Base-by-base conservation (phyloP, 2,329 filamentous ascomycete species). In the Graphiopsis chlorocephala region DNA sequence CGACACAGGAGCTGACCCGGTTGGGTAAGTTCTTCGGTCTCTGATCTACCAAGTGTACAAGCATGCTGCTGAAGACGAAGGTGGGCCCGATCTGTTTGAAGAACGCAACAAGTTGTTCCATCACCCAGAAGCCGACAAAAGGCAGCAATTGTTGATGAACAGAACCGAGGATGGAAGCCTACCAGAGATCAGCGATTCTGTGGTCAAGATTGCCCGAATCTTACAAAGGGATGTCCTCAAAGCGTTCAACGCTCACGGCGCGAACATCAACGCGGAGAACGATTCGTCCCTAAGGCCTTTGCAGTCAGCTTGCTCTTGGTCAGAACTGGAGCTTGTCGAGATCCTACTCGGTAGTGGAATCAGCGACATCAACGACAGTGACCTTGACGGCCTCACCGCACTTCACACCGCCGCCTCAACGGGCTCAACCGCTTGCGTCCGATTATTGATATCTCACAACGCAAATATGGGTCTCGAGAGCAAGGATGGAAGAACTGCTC, bases 191-290 rank as follows among this genome's bases (percentile, higher is more conserved):
- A 25, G 48, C 25, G 48, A 52, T 6, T 20, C 48, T 15, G 25
- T 52, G 20, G 14, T 52, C 20, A 52, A 28, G 11, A 20, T 52
- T 28, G 25, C 48, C 28, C 20, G 17, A 15, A 52, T 52, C 14
- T 28, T 52, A 25, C 48, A 28, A 3, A 52, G 28, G 25, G 25
- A 28, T 7, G 20, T 52, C 12, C 48, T 70, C 23, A 62, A 65
- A 23, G 64, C 63, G 15, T 68, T 68, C 33, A 50, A 65, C 7
- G 58, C 50, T 14, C 23, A 35, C 23, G 62, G 64, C 5, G 65
- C 65, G 20, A 57, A 70, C 29, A 63, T 69, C 20, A 64, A 69
- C 26, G 65, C 64, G n/a, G 67, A 70, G 23, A 65, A 68, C 53
- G 38, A 61, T 4, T 53, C 63, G 17, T 69, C 68, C 11, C 57